These are phyloP conservation scores for Sordariomycetes sp. DNA, from an alignment of 2,329 filamentous ascomycete species.

Conservation along the genomic window DNA sequence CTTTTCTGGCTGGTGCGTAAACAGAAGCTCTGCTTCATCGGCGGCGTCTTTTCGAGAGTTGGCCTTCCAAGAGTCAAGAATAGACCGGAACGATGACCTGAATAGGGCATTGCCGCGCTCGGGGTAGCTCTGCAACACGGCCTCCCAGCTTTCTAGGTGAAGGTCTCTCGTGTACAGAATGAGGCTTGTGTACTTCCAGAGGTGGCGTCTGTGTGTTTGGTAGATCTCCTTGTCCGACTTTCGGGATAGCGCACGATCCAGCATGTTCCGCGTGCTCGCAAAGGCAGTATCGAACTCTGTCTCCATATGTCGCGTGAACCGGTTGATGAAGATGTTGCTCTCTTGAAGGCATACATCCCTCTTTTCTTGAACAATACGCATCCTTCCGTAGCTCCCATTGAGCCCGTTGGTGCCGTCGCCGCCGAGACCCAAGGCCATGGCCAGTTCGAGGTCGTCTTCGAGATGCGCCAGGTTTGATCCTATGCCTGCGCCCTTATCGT, in stretches of 20 bases:
- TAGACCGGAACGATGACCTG: conserved; percentile 69
- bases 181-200: conserved; percentile 84
- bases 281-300: conserved; percentile 69
- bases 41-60: conserved; percentile 63
- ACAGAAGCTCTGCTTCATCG: conserved; percentile 77
- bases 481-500: conserved; percentile 35
- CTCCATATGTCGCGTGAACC: conserved; percentile 73
- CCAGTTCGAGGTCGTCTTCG: conserved; percentile 3
- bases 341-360: conserved; percentile 79
- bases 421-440: conserved; percentile 3
- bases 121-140: conserved; percentile 70
- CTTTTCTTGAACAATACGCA: conserved; percentile 92
- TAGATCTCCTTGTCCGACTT: conserved; percentile 72
- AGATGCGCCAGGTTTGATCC: conserved; percentile 16
- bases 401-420: conserved; percentile 38
- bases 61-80: conserved; percentile 68
- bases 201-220: conserved; percentile 52
- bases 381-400: conserved; percentile 70
- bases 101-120: conserved; percentile 67
- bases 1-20: conserved; percentile 74
- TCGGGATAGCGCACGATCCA: conserved; percentile 48
- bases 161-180: conserved; percentile 84
- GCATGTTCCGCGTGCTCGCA: conserved; percentile 54
- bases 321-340: conserved; percentile 63
- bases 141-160: conserved; percentile 71